Conservation (phyloP, 2,329 filamentous ascomycete genomes). For the Colletotrichum tamarilloi region DNA sequence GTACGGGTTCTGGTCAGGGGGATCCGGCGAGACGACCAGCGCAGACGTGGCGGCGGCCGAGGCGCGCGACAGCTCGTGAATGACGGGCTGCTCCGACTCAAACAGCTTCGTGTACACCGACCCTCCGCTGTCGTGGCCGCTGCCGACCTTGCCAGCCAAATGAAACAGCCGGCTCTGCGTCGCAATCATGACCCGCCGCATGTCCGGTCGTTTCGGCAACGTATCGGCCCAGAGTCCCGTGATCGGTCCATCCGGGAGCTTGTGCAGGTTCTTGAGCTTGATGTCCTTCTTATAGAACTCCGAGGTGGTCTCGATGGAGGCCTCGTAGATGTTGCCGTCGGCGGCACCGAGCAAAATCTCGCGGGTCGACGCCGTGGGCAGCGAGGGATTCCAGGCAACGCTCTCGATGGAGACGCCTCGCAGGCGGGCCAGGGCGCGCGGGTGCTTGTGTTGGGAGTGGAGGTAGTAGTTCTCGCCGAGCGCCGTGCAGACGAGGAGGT, state of each 20-base stretch:
- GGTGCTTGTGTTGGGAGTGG: slow-evolving; percentile 91
- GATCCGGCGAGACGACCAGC: slow-evolving; percentile 82
- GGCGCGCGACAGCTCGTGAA: slow-evolving; percentile 77
- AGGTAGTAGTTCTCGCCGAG: slow-evolving; percentile 98
- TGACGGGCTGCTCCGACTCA: slow-evolving; percentile 82
- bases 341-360: slow-evolving; percentile 92
- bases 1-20: slow-evolving; percentile 62
- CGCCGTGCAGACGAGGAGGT: slow-evolving; percentile 90
- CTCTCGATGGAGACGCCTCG: slow-evolving; percentile 90
- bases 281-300: slow-evolving; percentile 98
- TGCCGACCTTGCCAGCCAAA: slow-evolving; percentile 81
- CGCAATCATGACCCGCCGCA: slow-evolving; percentile 81
- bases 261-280: slow-evolving; percentile 85
- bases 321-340: slow-evolving; percentile 96
- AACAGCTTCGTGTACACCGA: slow-evolving; percentile 91
- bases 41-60: slow-evolving; percentile 70
- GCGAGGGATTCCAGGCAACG: slow-evolving; percentile 92
- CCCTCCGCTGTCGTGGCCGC: slow-evolving; percentile 81
- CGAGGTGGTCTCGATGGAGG: slow-evolving; percentile 91
- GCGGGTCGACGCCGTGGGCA: slow-evolving; percentile 91
- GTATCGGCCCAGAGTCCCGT: slow-evolving; percentile 88
- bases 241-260: slow-evolving; percentile 83
- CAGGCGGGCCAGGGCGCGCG: slow-evolving; percentile 82
- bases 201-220: slow-evolving; percentile 74
- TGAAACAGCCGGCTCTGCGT: slow-evolving; percentile 84